Evolutionary conservation across 2,329 filamentous ascomycete genomes (phyloP), one percentile per base, ranked within the genome.

Genomic region (Claviceps capensis): DNA sequence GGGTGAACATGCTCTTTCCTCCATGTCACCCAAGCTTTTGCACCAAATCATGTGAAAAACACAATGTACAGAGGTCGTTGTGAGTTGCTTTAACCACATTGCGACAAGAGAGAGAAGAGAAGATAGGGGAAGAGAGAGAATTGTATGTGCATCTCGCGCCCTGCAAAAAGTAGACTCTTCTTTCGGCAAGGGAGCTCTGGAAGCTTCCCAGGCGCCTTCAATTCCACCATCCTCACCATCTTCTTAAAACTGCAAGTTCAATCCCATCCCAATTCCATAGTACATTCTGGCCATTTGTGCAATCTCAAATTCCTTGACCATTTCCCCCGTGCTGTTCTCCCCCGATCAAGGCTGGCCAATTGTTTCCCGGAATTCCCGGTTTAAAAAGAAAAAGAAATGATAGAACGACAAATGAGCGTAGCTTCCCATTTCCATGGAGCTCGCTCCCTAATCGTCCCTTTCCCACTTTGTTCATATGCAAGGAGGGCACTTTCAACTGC

Each of bases 61-160:
- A 56, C 60, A 61, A 63, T 64, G 61, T 62, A 61, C 62, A 63
- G 59, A 59, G 19, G 54, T 63, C 59, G 54, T 58, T 56, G 58
- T 57, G 54, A 58, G 54, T 53, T 59, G 50, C 57, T 52, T 57
- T 49, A 44, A 48, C 44, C 52, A 11, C 54, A 52, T 58, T 38
- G 47, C 36, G 2, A 41, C n/a, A n/a, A 40, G 46, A n/a, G 13
- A 17, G 17, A 41, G 30, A 34, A 11, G 3, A 11, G 9, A 34
- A 26, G 42, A 44, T 5, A 44, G 42, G 26, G 41, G 11, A 16
- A 8, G 16, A 23, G 14, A n/a, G 19, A 44, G 9, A 43, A 6
- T 2, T 34, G 3, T 11, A 23, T n/a, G 40, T 41, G 40, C 38
- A 34, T 36, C 23, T 49, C 38, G 19, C 13, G 30, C 30, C 30